Conservation (phyloP, 176 grass and related monocot species). For the Ensete ventricosum region DNA sequence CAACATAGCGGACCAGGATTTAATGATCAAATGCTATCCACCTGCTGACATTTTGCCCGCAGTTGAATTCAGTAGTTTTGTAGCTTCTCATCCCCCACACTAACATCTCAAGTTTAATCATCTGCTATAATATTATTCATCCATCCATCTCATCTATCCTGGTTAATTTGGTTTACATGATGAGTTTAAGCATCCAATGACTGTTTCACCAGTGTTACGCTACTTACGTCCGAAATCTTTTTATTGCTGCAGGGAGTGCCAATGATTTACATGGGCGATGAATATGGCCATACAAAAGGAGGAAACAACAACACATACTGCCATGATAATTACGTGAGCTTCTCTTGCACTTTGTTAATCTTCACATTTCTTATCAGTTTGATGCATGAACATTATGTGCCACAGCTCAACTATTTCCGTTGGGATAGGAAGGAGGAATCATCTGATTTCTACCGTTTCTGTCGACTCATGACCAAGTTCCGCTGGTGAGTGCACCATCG, state of each 20-base stretch:
- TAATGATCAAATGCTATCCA: too few species aligned
- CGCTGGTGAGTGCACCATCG: constrained; percentile 39
- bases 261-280: constrained; percentile 95
- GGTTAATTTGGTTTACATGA: not conserved
- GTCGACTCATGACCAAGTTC: constrained; percentile 62
- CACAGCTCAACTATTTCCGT: constrained; percentile 84
- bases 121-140: too few species aligned
- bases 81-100: too few species aligned
- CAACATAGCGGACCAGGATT: too few species aligned
- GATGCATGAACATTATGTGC: not conserved
- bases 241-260: constrained; percentile 64
- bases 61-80: too few species aligned
- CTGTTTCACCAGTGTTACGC: too few species aligned
- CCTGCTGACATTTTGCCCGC: too few species aligned
- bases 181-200: too few species aligned
- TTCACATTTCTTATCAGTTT: not conserved
- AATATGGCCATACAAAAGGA: constrained; percentile 94
- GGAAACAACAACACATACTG: constrained; percentile 99
- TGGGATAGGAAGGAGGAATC: constrained; percentile 78
- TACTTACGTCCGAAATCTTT: not conserved
- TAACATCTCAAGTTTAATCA: too few species aligned
- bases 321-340: constrained; percentile 71
- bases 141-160: too few species aligned
- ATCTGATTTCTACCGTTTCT: constrained; percentile 62
- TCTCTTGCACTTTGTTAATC: not conserved